Evolutionary conservation across 2,329 filamentous ascomycete species (phyloP).

Genomic region (Colletotrichum sidae): DNA sequence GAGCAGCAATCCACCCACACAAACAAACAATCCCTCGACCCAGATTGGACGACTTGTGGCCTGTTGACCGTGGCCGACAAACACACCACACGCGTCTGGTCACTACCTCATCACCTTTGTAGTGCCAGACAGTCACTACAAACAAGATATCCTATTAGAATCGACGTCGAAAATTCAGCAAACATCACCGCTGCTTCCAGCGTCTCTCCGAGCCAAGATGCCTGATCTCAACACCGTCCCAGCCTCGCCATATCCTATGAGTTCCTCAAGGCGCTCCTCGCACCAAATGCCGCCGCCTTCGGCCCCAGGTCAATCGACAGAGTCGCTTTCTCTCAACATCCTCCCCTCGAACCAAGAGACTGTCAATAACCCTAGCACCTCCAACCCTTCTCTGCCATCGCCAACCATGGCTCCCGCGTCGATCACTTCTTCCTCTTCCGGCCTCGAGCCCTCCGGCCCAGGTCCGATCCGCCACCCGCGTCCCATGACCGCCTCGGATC

Average conservation of each 20-base stretch:
- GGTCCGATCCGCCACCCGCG: constrained; percentile 88
- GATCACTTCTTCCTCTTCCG: constrained; percentile 35
- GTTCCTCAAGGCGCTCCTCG: constrained; percentile 55
- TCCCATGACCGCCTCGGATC: constrained; percentile 87
- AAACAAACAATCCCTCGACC: constrained; percentile 15
- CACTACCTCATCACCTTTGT: neutral
- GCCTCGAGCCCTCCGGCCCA: constrained; percentile 58
- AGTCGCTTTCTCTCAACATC: constrained; percentile 61
- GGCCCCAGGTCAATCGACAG: constrained; percentile 36
- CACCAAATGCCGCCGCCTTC: constrained; percentile 57
- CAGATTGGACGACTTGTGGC: constrained; percentile 23
- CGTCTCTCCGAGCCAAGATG: constrained; percentile 48
- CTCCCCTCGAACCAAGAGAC: constrained; percentile 67
- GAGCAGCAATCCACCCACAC: constrained; percentile 15
- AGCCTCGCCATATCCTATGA: constrained; percentile 59
- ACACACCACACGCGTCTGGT: constrained; percentile 25
- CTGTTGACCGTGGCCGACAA: constrained; percentile 19
- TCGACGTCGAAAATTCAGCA: constrained; percentile 3
- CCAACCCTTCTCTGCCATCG: constrained; percentile 47
- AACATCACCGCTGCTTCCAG: constrained; percentile 3
- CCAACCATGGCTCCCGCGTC: constrained; percentile 45
- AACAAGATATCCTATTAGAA: constrained; percentile 7
- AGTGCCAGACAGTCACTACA: neutral
- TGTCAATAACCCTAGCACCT: constrained; percentile 53
- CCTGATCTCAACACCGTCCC: constrained; percentile 69